Evolutionary conservation across 2,329 filamentous ascomycete genomes (phyloP), one percentile per base, ranked within the genome.

Genomic region (Trematosphaeria pertusa): DNA sequence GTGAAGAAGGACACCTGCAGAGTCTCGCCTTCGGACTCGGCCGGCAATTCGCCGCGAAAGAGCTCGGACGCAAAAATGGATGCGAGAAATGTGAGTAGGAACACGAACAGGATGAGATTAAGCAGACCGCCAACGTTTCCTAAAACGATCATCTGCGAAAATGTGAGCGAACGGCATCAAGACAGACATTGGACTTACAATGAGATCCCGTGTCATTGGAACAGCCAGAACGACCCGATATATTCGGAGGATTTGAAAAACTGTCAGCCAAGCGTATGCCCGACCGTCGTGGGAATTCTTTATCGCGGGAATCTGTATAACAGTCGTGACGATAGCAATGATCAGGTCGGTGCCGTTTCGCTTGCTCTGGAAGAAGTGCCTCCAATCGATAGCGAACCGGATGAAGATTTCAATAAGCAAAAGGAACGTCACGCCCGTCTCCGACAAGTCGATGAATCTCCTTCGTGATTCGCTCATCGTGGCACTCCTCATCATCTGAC

Each of bases 61-160:
- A 99, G 83, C 69, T 99, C 93, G 1, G 88, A 85, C 5, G 94
- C 94, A 61, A 99, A 91, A 47, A 99, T 96, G 3, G 94, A 88
- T 59, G 92, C 89, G 35, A 99, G 80, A 64, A 96, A 97, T 0
- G 92, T 97, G 65, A 97, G 89, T 40, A 99, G 79, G 66, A 97
- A 96, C 63, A 99, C 91, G 69, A 99, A 99, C 14, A 97, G 78
- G 75, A 99, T 95, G 51, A 99, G 77, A 67, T 99, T 99, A 30
- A 89, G 82, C 52, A 99, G 87, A 88, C 95, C 95, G 34, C 87
- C 84, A 4, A 91, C 87, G 67, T 97, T 97, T 51, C 94, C 88
- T 50, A 99, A 81, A 2, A 99, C 94, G 24, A 95, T 81, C 56
- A 80, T 78, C 75, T 77, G 45, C 4, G 6, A 20, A 26, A 41